Evolutionary conservation across 805 yeast species (phyloP).

Genomic region (Starmerella floricola): DNA sequence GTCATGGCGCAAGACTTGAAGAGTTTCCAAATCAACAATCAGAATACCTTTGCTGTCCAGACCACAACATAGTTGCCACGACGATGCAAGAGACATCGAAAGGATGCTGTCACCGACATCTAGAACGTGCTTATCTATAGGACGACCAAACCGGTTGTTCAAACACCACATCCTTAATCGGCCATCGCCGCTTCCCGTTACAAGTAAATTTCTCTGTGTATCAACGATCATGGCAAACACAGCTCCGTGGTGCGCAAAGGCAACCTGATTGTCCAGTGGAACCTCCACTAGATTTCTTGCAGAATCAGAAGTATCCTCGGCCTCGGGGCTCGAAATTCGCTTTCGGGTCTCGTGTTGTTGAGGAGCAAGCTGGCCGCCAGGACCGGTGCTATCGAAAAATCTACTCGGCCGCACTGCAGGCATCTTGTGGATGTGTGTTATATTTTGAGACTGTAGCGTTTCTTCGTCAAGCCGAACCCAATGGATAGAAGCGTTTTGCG

Average conservation of each 20-base stretch:
- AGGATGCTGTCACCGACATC: constrained; percentile 55
- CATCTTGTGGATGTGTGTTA: constrained; percentile 14
- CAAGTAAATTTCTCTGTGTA: constrained; percentile 28
- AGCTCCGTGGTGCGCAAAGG: constrained; percentile 87
- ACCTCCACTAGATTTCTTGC: constrained; percentile 34
- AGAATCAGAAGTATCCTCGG: not conserved
- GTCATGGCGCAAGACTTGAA: constrained; percentile 41
- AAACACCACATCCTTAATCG: constrained; percentile 67
- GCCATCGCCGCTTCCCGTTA: constrained; percentile 89
- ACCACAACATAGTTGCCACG: constrained; percentile 73
- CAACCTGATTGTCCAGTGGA: constrained; percentile 49
- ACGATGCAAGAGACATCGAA: constrained; percentile 46
- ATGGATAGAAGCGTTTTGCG: constrained; percentile 81
- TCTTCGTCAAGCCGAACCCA: constrained; percentile 43
- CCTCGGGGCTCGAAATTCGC: constrained; percentile 4
- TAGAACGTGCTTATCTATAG: constrained; percentile 28
- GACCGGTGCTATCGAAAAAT: constrained; percentile 84
- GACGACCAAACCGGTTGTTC: constrained; percentile 14
- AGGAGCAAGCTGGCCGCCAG: constrained; percentile 45
- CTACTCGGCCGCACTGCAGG: constrained; percentile 55
- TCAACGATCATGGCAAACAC: constrained; percentile 50
- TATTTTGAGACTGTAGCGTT: constrained; percentile 5
- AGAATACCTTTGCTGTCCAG: constrained; percentile 60
- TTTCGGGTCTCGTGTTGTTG: constrained; percentile 23
- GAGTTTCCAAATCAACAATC: constrained; percentile 77